Evolutionary conservation across 225 moss, liverwort and hornwort species (phyloP).

Genomic region (Polytrichum commune): DNA sequence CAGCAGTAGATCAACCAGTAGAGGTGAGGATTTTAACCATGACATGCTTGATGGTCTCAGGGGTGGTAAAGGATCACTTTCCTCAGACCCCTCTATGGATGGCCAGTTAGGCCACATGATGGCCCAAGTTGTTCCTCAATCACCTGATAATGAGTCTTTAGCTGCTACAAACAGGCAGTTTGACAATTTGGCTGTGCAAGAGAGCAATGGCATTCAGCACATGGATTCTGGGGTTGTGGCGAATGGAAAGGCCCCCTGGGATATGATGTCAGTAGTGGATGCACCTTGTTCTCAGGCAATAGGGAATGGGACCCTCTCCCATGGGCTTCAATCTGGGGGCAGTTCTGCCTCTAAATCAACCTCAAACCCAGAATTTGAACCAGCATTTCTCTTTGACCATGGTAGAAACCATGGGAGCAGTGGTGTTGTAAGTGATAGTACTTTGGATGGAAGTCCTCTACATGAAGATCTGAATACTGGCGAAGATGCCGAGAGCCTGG

Average conservation of each 20-base stretch:
- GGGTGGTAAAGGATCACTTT: constrained; percentile 11
- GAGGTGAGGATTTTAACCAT: constrained; percentile 16
- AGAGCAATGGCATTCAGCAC: constrained; percentile 16
- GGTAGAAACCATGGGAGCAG: constrained; percentile 29
- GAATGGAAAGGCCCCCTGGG: constrained; percentile 27
- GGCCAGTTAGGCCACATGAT: constrained; percentile 8
- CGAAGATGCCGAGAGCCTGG: constrained; percentile 84
- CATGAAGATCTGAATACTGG: constrained; percentile 36
- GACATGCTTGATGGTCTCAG: constrained; percentile 17
- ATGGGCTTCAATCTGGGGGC: constrained; percentile 32
- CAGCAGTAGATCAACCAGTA: constrained; percentile 18
- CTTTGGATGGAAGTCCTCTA: constrained; percentile 22
- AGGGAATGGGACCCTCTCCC: constrained; percentile 15
- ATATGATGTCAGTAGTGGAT: constrained; percentile 3
- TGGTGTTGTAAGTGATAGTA: constrained; percentile 41
- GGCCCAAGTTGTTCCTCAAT: not conserved
- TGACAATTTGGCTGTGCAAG: constrained; percentile 15
- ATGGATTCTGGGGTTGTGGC: constrained; percentile 12
- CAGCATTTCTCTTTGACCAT: constrained; percentile 48
- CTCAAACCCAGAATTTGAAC: constrained; percentile 32
- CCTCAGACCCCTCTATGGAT: constrained; percentile 12
- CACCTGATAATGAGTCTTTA: constrained; percentile 9
- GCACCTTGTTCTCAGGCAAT: constrained; percentile 14
- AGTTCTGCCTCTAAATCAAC: constrained; percentile 21
- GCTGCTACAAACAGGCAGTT: constrained; percentile 19